phyloP scores from a whole-genome alignment of 345 rosid genomes.

The Geranium brycei region DNA sequence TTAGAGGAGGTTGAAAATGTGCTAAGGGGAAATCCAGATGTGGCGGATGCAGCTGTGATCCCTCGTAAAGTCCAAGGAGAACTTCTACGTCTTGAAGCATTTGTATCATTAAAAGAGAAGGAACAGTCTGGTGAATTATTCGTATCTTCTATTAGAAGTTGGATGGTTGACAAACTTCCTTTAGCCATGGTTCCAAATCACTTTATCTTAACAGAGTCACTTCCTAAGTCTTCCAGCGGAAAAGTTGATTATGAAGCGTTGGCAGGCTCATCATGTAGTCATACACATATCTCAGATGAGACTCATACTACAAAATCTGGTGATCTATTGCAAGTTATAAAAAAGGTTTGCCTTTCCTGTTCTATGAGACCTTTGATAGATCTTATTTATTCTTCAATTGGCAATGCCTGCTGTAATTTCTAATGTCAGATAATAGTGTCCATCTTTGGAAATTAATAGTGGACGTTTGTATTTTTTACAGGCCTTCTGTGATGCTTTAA shows the following conservation, averaged over 20 bases:
- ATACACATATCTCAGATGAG: slow-evolving; percentile 19
- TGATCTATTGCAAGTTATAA: slow-evolving; percentile 40
- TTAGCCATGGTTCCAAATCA: slow-evolving; percentile 59
- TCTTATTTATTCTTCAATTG: not conserved
- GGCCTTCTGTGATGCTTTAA: slow-evolving; percentile 67
- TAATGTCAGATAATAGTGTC: not conserved
- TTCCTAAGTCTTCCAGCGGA: slow-evolving; percentile 68
- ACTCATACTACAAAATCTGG: slow-evolving; percentile 10
- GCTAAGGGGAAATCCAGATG: slow-evolving; percentile 40
- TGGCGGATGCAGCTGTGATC: slow-evolving; percentile 59
- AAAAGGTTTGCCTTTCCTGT: slow-evolving; percentile 42
- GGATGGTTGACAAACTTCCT: slow-evolving; percentile 60
- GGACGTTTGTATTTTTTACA: slow-evolving; percentile 18
- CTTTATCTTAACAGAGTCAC: slow-evolving; percentile 36
- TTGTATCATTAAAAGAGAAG: slow-evolving; percentile 36
- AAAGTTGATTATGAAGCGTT: slow-evolving; percentile 67
- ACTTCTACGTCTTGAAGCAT: slow-evolving; percentile 37
- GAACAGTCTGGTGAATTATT: slow-evolving; percentile 23
- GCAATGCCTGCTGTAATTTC: not conserved
- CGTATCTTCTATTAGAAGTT: slow-evolving; percentile 35
- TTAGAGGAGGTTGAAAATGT: slow-evolving; percentile 67
- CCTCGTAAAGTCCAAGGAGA: slow-evolving; percentile 26
- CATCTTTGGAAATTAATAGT: slow-evolving; percentile 3
- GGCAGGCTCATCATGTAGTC: slow-evolving; percentile 19
- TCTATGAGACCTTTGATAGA: not conserved